Base-by-base conservation (phyloP, 305 asterid species). In the Coffea humblotiana region DNA sequence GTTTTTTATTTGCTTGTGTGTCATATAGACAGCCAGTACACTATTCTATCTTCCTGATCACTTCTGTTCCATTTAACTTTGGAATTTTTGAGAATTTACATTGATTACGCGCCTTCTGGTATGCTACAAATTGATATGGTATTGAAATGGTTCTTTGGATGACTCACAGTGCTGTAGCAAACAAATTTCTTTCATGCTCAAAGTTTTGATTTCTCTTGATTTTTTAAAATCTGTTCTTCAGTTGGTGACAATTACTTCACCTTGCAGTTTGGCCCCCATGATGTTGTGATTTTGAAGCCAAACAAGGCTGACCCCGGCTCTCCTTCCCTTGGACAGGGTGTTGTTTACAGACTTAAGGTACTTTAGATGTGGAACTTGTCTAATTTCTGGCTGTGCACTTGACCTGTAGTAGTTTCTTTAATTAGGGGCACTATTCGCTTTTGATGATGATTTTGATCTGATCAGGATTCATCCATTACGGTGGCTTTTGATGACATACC, bases 401-500 rank as follows among this genome's bases (percentile, higher is more conserved):
- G 25, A 15, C 67, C 25, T 49, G 32, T 66, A 10, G 76, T 75
- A 47, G 16, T 82, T 58, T 27, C 70, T 71, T 12, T 58, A n/a
- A n/a, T 27, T 25, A 1, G 54, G 6, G 48, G 77, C 51, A 54
- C 35, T 69, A 58, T 60, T 54, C 29, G n/a, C 69, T 66, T 29
- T 23, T 48, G 40, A 73, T 71, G 51, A 52, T 71, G 79, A 80
- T 77, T 84, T 77, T 84, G 56, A 61, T 68, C 73, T 77, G 89
- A 77, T 81, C 92, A 94, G 99, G 98, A 94, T 88, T 90, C 97
- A 54, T 92, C 99, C 61, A 89, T 94, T 82, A 91, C 93, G 52
- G 96, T 94, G 84, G 98, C 94, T 80, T 96, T 94, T 79, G 99
- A 92, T 86, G 99, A 96, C 82, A 84, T 92, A 83, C 98, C 98